phyloP scores from a whole-genome alignment of 306 rosid genomes.

The Macrotyloma uniflorum region DNA sequence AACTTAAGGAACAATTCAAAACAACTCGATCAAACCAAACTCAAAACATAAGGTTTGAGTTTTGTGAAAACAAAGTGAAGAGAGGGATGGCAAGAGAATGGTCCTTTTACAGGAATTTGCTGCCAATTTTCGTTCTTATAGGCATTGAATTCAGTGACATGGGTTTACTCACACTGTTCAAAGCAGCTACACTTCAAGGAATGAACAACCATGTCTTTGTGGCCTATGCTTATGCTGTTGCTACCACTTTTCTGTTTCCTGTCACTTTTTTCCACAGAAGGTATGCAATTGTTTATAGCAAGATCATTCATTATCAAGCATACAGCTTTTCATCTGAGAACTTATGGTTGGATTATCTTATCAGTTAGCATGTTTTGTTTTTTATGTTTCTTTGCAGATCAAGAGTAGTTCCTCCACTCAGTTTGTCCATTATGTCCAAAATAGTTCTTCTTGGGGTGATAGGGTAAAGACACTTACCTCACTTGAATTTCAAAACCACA shows the following conservation, averaged over 20 bases:
- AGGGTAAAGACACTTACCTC: constrained; percentile 52
- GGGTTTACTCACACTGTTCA: constrained; percentile 75
- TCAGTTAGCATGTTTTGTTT: neutral
- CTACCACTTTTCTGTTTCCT: constrained; percentile 70
- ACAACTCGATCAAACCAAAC: neutral
- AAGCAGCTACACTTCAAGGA: constrained; percentile 77
- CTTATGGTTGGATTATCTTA: neutral
- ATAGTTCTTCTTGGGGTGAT: constrained; percentile 72
- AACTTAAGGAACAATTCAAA: neutral
- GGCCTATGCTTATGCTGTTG: constrained; percentile 78
- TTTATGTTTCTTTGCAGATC: constrained; percentile 53
- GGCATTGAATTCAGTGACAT: constrained; percentile 67
- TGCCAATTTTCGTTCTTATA: constrained; percentile 64
- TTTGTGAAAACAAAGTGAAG: neutral
- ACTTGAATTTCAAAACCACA: neutral
- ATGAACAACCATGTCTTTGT: constrained; percentile 87
- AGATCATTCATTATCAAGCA: neutral
- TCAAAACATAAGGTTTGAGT: neutral
- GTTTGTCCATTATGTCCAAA: constrained; percentile 61
- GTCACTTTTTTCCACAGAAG: constrained; percentile 61
- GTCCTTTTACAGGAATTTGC: constrained; percentile 46
- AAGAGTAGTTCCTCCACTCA: constrained; percentile 73
- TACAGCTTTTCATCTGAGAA: neutral
- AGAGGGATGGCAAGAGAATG: constrained; percentile 40
- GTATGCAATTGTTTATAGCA: neutral